These are phyloP conservation scores for Neoboletus subvelutipes DNA, from an alignment of 768 basidiomycete species.

Conservation along the genomic window DNA sequence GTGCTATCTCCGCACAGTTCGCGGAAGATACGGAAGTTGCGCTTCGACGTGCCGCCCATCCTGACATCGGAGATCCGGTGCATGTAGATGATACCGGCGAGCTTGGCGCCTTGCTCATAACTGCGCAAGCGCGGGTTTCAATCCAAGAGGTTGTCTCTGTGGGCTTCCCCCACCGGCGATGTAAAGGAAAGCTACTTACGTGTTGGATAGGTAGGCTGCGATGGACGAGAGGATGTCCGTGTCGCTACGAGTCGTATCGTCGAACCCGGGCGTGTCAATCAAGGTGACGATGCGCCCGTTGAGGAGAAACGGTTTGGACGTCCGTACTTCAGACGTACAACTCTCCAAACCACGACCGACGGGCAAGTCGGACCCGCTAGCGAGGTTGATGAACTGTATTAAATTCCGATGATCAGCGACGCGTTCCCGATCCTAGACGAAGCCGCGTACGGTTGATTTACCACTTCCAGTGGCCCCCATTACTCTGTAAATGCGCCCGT, in stretches of 20 bases:
- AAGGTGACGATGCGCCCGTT: slow-evolving; percentile 46
- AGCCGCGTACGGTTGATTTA: slow-evolving; percentile 34
- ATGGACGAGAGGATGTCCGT: slow-evolving; percentile 52
- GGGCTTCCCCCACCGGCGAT: background rate
- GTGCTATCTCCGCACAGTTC: slow-evolving; percentile 51
- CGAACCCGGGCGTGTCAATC: slow-evolving; percentile 64
- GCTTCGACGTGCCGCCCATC: slow-evolving; percentile 49
- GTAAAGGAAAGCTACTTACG: slow-evolving; percentile 17
- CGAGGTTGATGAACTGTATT: slow-evolving; percentile 52
- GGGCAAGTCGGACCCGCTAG: slow-evolving; percentile 47
- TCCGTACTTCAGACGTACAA: slow-evolving; percentile 48
- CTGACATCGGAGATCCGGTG: slow-evolving; percentile 54
- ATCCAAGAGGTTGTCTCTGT: background rate
- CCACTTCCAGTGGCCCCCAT: slow-evolving; percentile 39
- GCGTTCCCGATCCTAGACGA: background rate
- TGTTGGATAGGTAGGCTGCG: slow-evolving; percentile 38
- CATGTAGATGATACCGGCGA: slow-evolving; percentile 56
- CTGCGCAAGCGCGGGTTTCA: slow-evolving; percentile 7
- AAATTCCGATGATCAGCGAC: slow-evolving; percentile 3
- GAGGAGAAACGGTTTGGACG: slow-evolving; percentile 43
- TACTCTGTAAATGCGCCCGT: slow-evolving; percentile 20
- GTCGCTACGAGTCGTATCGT: slow-evolving; percentile 51
- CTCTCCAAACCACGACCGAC: slow-evolving; percentile 49
- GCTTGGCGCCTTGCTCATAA: slow-evolving; percentile 37
- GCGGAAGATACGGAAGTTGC: slow-evolving; percentile 52